A percentile compares a stretch with the other conserved stretches of the same genome.
phyloP scores from a whole-genome alignment of 306 rosid species.

The Vigna reflexopilosa region DNA sequence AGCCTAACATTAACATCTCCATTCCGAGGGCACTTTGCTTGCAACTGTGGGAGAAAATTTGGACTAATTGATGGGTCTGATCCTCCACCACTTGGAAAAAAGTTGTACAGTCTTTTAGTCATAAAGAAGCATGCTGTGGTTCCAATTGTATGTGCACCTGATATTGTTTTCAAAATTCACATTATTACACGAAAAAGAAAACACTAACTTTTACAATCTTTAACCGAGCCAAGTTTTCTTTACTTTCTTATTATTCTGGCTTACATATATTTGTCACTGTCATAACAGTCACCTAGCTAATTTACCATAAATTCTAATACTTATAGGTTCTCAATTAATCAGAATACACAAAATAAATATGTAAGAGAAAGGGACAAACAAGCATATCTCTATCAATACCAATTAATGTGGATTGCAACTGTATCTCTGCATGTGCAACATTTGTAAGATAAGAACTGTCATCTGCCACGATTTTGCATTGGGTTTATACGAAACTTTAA shows the following conservation, averaged over 20 bases:
- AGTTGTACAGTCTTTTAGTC: slow-evolving; percentile 73
- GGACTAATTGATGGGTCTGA: slow-evolving; percentile 76
- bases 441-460: slow-evolving; percentile 27
- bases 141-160: slow-evolving; percentile 95
- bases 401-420: slow-evolving; percentile 37
- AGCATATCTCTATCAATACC: not conserved
- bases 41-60: slow-evolving; percentile 49
- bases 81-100: slow-evolving; percentile 59
- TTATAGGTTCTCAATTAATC: not conserved
- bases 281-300: not conserved
- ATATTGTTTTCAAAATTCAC: not conserved
- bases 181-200: too few species aligned
- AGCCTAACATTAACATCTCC: slow-evolving; percentile 65
- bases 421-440: slow-evolving; percentile 43
- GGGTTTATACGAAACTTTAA: slow-evolving; percentile 30
- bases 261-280: not conserved
- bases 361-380: not conserved
- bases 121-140: slow-evolving; percentile 94
- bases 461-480: slow-evolving; percentile 25
- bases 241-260: not conserved
- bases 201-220: too few species aligned
- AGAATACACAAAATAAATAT: not conserved
- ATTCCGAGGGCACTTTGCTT: slow-evolving; percentile 59
- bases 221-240: not conserved
- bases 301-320: slow-evolving; percentile 1